phyloP scores from a whole-genome alignment of 164 flowering plant genomes.

The Liriodendron chinense region DNA sequence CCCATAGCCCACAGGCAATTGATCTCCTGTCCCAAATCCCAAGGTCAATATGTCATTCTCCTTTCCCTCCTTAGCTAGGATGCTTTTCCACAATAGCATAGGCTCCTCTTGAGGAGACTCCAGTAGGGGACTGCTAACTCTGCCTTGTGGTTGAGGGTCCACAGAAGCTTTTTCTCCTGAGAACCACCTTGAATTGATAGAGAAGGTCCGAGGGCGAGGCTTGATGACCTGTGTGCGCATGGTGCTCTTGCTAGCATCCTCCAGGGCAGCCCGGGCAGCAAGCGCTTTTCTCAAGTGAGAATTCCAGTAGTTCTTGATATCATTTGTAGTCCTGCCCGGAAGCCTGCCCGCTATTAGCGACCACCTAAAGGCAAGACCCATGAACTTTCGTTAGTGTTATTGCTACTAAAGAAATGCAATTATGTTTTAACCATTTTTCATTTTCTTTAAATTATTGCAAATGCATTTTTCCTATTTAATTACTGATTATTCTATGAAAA shows the following conservation, averaged over 20 bases:
- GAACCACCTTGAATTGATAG: conserved; percentile 3
- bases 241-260: too few relatives aligned
- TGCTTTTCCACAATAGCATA: background rate
- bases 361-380: conserved; percentile 9
- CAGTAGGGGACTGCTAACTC: background rate
- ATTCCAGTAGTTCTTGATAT: conserved; percentile 17
- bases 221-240: background rate
- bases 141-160: background rate
- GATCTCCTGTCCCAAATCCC: background rate
- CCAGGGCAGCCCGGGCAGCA: background rate
- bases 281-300: background rate
- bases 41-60: background rate
- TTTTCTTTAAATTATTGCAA: too few relatives aligned
- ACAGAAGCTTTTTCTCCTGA: background rate
- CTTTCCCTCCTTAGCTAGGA: background rate
- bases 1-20: background rate
- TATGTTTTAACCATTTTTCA: too few relatives aligned
- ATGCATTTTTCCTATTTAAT: too few relatives aligned
- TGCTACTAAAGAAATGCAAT: too few relatives aligned
- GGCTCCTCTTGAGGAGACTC: background rate
- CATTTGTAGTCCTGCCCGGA: conserved; percentile 19
- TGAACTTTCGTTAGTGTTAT: too few relatives aligned
- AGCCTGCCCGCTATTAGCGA: conserved; percentile 19
- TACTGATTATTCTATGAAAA: too few relatives aligned
- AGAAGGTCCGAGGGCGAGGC: conserved; percentile 14